Conservation (phyloP, 441 rosid genomes). For the Macaranga tanarius region DNA sequence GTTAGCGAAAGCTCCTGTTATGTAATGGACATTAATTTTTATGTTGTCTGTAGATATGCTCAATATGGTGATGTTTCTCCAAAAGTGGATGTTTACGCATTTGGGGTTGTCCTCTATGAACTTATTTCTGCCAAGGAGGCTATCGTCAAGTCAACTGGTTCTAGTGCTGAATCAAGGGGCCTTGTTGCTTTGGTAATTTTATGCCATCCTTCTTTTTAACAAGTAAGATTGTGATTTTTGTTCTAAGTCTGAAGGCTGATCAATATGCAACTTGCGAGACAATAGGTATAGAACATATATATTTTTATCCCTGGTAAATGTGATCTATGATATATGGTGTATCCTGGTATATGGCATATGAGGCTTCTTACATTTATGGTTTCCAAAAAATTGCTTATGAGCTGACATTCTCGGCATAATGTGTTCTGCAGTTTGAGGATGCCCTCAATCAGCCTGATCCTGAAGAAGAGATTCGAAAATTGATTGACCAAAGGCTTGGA, state of each 20-base stretch:
- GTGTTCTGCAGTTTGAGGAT: constrained; percentile 65
- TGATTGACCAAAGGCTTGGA: constrained; percentile 75
- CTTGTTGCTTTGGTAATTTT: constrained; percentile 81
- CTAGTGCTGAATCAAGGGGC: constrained; percentile 66
- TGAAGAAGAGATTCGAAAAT: constrained; percentile 50
- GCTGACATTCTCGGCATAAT: not conserved
- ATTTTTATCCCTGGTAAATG: not conserved
- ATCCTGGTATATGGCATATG: too few relatives aligned
- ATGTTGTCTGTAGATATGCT: constrained; percentile 59
- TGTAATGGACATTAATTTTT: not conserved
- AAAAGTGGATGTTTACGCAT: constrained; percentile 89
- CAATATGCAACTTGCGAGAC: too few relatives aligned
- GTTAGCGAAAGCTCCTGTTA: not conserved
- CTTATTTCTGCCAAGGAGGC: constrained; percentile 93
- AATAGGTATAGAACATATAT: too few relatives aligned
- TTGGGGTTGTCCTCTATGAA: constrained; percentile 94
- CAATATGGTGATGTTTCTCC: constrained; percentile 92
- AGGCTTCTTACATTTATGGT: not conserved
- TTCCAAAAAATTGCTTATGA: not conserved
- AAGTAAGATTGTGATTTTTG: not conserved
- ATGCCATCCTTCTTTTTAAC: constrained; percentile 10
- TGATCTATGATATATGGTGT: not conserved
- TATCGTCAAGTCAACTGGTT: constrained; percentile 52
- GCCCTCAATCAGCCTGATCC: constrained; percentile 56
- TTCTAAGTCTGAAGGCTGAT: not conserved